Evolutionary conservation across 495 filamentous ascomycete genomes (phyloP).

Genomic region (Hypomontagnella monticulosa): DNA sequence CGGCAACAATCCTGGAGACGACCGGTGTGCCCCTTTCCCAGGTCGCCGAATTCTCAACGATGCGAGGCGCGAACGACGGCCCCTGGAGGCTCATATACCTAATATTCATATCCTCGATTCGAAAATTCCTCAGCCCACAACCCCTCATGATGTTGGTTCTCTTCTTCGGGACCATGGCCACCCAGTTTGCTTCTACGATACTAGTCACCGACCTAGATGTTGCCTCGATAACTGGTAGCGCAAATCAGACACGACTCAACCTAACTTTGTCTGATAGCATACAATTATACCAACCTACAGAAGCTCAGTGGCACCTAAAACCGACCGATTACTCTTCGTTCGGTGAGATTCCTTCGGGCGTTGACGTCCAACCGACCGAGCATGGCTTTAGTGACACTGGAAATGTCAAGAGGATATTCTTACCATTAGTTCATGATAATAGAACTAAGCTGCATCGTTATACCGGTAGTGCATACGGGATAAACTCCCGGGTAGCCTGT

Average conservation of each 20-base stretch:
- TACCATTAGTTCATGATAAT: slow-evolving; percentile 18
- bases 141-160: slow-evolving; percentile 12
- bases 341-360: slow-evolving; percentile 21
- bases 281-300: background rate
- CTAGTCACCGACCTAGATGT: slow-evolving; percentile 21
- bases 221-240: background rate
- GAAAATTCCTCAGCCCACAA: slow-evolving; percentile 4
- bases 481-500: slow-evolving; percentile 27
- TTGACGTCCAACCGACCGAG: slow-evolving; percentile 11
- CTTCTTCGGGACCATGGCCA: slow-evolving; percentile 9
- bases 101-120: slow-evolving; percentile 12
- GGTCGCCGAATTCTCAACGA: slow-evolving; percentile 34
- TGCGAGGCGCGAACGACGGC: slow-evolving; percentile 30
- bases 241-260: slow-evolving; percentile 3
- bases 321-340: slow-evolving; percentile 24
- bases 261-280: background rate
- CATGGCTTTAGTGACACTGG: slow-evolving; percentile 30
- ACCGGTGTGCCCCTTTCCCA: slow-evolving; percentile 33
- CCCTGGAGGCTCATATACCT: slow-evolving; percentile 29
- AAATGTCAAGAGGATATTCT: slow-evolving; percentile 28
- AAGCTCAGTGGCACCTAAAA: slow-evolving; percentile 1
- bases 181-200: slow-evolving; percentile 26
- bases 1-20: slow-evolving; percentile 33
- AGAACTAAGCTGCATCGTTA: slow-evolving; percentile 25
- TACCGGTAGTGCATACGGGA: slow-evolving; percentile 14